Base-by-base conservation (phyloP, 352 stramenopile species). In the Phytophthora chlamydospora region DNA sequence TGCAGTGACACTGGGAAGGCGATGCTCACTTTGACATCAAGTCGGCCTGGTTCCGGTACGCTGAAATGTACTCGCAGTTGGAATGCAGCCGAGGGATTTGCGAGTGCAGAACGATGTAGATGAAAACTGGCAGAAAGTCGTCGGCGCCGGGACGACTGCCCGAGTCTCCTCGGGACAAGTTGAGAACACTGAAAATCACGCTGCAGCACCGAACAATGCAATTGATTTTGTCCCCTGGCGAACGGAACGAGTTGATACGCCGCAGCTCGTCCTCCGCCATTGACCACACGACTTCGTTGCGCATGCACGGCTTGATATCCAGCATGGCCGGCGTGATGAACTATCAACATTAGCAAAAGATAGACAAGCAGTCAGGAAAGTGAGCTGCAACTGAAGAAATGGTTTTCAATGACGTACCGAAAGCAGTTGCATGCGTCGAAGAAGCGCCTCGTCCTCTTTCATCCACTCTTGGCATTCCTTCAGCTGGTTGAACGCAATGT, bases 101-200 rank as follows among this genome's bases (percentile, higher is more conserved):
- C 27, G 90, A 93, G 54, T 95, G 87, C 14, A 98, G 69, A 17
- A 97, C 89, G 35, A 97, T 91, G 74, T 96, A 97, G 58, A 98
- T 97, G 62, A 98, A 96, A 27, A 97, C 80, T 13, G 91, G 91
- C 12, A 98, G 70, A 46, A 98, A 98, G 35, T 98, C 91, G 57
- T 98, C 91, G 1, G 90, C 83, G 13, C 86, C 86, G 3, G 86
- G 86, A 7, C 86, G 84, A 13, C 68, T 88, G 2, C 73, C 70
- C 7, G 76, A 80, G 39, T 91, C 83, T 16, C 84, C 86, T 35
- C 86, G 78, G 0, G 86, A 78, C 13, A 97, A 67, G 43, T 91
- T 96, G 42, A 97, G 70, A 19, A 94, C 88, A 64, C 85, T 94
- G 57, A 97, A 97, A 62, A 97, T 96, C 27, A 96, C 83, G 52